Evolutionary conservation across 306 rosid species (phyloP), one percentile per base, ranked within the genome.

Genomic region (Mimosa pudica): DNA sequence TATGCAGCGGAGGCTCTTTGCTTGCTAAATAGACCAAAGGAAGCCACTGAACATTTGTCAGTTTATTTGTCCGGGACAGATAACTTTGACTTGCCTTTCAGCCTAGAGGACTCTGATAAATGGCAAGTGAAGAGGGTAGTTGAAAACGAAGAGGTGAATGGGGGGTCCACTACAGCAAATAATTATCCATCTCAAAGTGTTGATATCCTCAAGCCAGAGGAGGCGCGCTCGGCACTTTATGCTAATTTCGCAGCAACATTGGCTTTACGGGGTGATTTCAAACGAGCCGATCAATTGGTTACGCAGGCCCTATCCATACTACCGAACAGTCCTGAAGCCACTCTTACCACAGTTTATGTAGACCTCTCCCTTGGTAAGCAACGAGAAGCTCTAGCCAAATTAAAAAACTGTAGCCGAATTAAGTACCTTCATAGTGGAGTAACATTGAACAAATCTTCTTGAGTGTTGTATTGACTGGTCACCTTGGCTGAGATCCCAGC

Each of bases 1-100:
- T 96, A 88, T 90, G 93, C 98, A 1, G 97, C 99, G 30, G 99
- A 96, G 91, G 96, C 99, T 55, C 98, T 93, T 48, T 93, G 98
- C 91, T 85, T 89, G 82, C 88, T 96, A 46, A 93, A 90, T 71
- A 87, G 96, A 82, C 90, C 92, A 73, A 96, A 87, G 82, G 99
- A 96, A 80, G 99, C 98, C 65, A 87, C 92, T 62, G 91, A 89
- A 63, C 92, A 85, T 87, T 83, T 96, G 80, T 86, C 88, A 58
- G 76, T 67, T 74, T 96, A 91, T 88, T 81, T 96, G 85, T 88
- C 93, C 0, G 97, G 91, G 55, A 93, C 85, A 64, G 87, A 77
- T 68, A 78, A 69, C 71, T 79, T 91, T 61, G 88, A 84, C 65
- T 83, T 91, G 84, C 99, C 99, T 82, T 96, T 91, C 90, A 88